Base-by-base conservation (phyloP, 495 filamentous ascomycete genomes). In the Paragyromitra xinjiangensis region DNA sequence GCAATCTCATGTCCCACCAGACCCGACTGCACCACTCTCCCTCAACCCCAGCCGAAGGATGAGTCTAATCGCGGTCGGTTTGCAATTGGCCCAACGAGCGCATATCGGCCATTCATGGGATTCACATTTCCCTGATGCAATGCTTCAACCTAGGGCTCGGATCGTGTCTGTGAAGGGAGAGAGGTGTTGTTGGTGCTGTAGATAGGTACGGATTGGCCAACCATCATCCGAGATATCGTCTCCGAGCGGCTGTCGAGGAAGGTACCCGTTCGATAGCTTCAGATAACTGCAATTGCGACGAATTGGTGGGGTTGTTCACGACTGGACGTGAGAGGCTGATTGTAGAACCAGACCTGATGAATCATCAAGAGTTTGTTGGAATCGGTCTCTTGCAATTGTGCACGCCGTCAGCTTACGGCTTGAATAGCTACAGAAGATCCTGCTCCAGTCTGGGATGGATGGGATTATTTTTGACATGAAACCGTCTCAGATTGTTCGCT, bases 401-500 rank as follows among this genome's bases (percentile, higher is more conserved):
- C 3, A 48, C 19, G 7, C 7, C 7, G 50, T 19, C 50, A 22
- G 50, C 50, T 53, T 53, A 53, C 50, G n/a, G 16, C 63, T 65
- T 50, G 63, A 65, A 50, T 16, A 65, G 3, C 29, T 16, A 48
- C 3, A 34, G 29, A 34, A 34, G 29, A 34, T 34, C 29, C 29
- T 34, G 5, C 11, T 48, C 44, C 44, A 45, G 14, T 45, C 8
- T 29, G 50, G 22, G 29, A 14, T 24, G 58, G 26, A 29, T 14
- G 14, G 12, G 62, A 44, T 24, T 29, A 44, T 71, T 71, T 64
- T 65, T 64, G 69, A 53, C 59, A 53, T 71, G 69, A 71, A 71
- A 71, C 69, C 42, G 69, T 65, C 69, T 71, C 69, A 39, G 29
- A n/a, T 22, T 45, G 24, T 9, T 39, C 19, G 19, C 59, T 26